Evolutionary conservation across 345 rosid species (phyloP), one percentile per base, ranked within the genome.

Genomic region (Cardamine chenopodiifolia): DNA sequence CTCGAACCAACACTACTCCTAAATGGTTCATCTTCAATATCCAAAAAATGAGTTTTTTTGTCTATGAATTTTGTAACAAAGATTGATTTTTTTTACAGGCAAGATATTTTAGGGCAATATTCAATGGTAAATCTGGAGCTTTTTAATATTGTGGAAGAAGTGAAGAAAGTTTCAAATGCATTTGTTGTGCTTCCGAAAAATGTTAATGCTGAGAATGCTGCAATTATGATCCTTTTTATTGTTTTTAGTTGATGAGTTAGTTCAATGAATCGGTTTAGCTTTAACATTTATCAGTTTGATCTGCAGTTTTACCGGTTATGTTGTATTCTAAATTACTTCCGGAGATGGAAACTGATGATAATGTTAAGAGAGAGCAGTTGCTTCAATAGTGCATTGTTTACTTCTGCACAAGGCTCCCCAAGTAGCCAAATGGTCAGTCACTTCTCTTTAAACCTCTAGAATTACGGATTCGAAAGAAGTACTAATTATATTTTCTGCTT

Each of bases 91-190:
- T 15, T 75, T 31, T 37, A 55, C 72, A 90, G 97, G 99, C 92
- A 90, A 79, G 96, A 92, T 80, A 88, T 92, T 68, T 61, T 92
- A 81, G 97, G 92, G 49, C 91, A 90, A 39, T 90, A 89, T 78
- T 89, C 94, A 1, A 95, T 89, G 99, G 85, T 95, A 29, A 92
- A 92, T 83, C 88, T 95, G 5, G 99, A 90, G 87, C 96, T 90
- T 57, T 95, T 83, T 81, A 95, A 86, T 86, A 88, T 89, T 76
- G 92, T 90, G 50, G 92, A 92, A 29, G 98, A 90, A 71, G 83
- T 90, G 14, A 86, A 81, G 83, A 82, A 80, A 80, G 98, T 90
- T 32, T 88, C 97, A 58, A 88, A 88, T 81, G 91, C 91, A 23
- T 92, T 89, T 80, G 87, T 89, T 5, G 96, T 90, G 55, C 93